phyloP scores from a whole-genome alignment of 352 stramenopile species.

The Phytopythium mirpurense region DNA sequence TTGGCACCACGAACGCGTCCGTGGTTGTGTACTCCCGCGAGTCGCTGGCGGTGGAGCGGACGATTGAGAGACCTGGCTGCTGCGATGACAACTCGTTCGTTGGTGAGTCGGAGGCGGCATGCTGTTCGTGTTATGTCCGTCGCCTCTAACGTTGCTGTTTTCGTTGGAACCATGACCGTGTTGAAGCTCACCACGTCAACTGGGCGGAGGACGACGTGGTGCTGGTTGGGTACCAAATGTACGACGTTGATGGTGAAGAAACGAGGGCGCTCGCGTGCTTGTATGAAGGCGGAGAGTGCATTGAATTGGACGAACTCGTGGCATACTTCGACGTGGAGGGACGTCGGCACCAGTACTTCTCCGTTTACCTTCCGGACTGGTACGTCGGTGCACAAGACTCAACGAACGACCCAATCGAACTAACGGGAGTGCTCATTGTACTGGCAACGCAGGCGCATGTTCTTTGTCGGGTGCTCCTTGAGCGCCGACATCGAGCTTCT shows the following conservation, averaged over 20 bases:
- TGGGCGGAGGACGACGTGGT: constrained; percentile 68
- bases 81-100: constrained; percentile 28
- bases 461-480: constrained; percentile 72
- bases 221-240: constrained; percentile 51
- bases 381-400: constrained; percentile 7
- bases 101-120: constrained; percentile 16
- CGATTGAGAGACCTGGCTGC: constrained; percentile 32
- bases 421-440: not conserved
- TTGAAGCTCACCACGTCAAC: constrained; percentile 57
- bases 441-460: constrained; percentile 47
- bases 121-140: too few species aligned
- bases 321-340: constrained; percentile 55
- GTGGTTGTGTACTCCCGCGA: constrained; percentile 30
- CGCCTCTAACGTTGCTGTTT: too few species aligned
- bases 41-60: constrained; percentile 22
- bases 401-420: not conserved
- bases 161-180: not conserved
- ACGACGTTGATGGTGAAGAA: constrained; percentile 47
- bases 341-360: constrained; percentile 60
- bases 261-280: constrained; percentile 47
- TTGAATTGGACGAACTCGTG: constrained; percentile 60
- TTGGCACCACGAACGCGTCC: constrained; percentile 27
- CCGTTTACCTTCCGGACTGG: constrained; percentile 57
- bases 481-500: constrained; percentile 78
- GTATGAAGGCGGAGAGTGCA: constrained; percentile 39